Evolutionary conservation across 306 rosid genomes (phyloP), one percentile per base, ranked within the genome.

Genomic region (Dalbergia cochinchinensis): DNA sequence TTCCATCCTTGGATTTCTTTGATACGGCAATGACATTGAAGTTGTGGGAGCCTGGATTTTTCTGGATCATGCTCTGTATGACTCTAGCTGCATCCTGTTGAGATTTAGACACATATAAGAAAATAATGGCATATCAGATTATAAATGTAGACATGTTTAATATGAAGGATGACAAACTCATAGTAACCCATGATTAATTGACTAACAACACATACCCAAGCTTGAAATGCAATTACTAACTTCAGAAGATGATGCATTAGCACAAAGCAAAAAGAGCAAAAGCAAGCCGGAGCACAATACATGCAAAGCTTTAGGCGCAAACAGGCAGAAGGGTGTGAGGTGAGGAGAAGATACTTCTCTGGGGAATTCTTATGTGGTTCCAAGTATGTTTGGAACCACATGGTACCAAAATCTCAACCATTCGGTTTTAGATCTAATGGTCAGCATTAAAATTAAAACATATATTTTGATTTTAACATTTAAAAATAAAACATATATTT

Each of bases 41-140:
- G 64, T 86, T 85, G 77, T 77, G 87, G 16, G 98, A 93, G 50
- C 84, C 86, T 0, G 94, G 98, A 82, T 91, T 93, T 66, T 91
- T 87, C 80, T 85, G 81, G 83, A 93, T 93, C 87, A 88, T 69
- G 81, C 88, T 82, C 76, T 81, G 83, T 65, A 93, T 90, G 51
- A 90, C 91, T 82, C 80, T 82, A n/a, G 97, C 94, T 37, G 94
- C 90, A 87, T 91, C 98, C 98, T 93, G 90, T 80, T 11, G 60
- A 51, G 20, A 80, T 35, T 16, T 59, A 54, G 33, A 42, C 0
- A 64, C 16, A 31, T 53, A 22, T 53, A 22, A 83, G 74, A 22
- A 34, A 64, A 50, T 55, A 60, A 39, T 16, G 5, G 14, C 13
- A 62, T 64, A 54, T 31, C 20, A 42, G 20, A 33, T n/a, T 31